phyloP scores from a whole-genome alignment of 2,329 filamentous ascomycete genomes.

The Lasiodiplodia citricola region DNA sequence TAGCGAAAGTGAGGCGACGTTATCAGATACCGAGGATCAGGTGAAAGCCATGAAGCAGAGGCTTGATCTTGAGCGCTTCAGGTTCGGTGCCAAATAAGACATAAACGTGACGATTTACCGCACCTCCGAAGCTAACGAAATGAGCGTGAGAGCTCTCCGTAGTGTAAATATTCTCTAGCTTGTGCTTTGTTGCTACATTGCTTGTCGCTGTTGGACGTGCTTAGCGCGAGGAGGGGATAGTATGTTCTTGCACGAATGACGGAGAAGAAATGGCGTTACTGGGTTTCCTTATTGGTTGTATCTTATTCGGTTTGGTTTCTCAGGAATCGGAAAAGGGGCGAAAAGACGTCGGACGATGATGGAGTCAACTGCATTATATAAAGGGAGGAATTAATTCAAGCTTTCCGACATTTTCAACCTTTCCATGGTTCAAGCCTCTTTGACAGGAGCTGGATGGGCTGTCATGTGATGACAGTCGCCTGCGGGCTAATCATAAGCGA shows the following conservation, averaged over 20 bases:
- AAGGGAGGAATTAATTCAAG: not conserved
- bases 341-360: not conserved
- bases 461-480: not conserved
- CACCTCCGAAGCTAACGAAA: too few species aligned
- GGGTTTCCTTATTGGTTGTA: not conserved
- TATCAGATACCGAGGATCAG: slow-evolving; percentile 13
- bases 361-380: not conserved
- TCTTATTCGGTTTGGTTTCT: not conserved
- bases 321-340: not conserved
- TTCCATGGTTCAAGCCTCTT: not conserved
- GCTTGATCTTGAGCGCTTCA: slow-evolving; percentile 17
- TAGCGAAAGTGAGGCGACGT: slow-evolving; percentile 43
- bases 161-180: slow-evolving; percentile 5
- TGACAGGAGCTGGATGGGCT: not conserved
- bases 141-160: not conserved
- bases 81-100: slow-evolving; percentile 8
- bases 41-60: not conserved
- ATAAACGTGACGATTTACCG: not conserved
- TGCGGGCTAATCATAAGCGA: not conserved
- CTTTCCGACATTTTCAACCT: not conserved
- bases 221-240: not conserved
- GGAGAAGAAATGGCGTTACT: slow-evolving; percentile 3
- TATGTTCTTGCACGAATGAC: not conserved
- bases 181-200: not conserved
- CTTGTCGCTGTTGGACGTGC: not conserved